Evolutionary conservation across 208 protist genomes (phyloP).

Genomic region (Endotrypanum monterogeii): DNA sequence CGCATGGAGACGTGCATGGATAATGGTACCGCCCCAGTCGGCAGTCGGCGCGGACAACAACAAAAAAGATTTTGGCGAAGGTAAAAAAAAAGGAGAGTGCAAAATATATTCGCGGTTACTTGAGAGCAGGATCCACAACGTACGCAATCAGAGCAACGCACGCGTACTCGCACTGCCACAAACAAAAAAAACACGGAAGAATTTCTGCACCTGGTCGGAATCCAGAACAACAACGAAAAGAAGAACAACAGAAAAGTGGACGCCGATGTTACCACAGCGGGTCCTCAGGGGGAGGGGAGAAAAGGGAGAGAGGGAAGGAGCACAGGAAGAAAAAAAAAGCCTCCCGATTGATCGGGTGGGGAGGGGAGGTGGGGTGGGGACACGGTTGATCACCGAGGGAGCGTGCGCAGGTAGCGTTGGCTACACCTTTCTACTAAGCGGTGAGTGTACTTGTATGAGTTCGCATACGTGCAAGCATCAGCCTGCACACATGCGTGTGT

Average conservation of each 20-base stretch:
- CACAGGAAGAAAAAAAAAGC: neutral
- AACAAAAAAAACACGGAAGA: neutral
- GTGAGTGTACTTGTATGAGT: neutral
- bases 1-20: neutral
- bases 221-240: neutral
- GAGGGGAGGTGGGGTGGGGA: too few species aligned
- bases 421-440: neutral
- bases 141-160: neutral
- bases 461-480: too few species aligned
- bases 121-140: neutral
- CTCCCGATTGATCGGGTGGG: too few species aligned
- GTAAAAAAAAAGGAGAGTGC: too few species aligned
- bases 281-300: neutral
- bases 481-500: neutral
- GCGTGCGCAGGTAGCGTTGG: neutral
- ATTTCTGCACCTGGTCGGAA: neutral
- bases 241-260: neutral
- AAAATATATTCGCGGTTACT: too few species aligned
- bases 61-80: too few species aligned
- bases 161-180: neutral
- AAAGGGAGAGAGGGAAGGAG: neutral
- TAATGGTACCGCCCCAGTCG: neutral
- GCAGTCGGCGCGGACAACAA: too few species aligned
- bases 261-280: neutral
- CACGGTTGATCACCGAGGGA: neutral